These are phyloP conservation scores for Sporodiniella umbellata DNA, from an alignment of 371 early-diverging fungal genomes.

Conservation along the genomic window DNA sequence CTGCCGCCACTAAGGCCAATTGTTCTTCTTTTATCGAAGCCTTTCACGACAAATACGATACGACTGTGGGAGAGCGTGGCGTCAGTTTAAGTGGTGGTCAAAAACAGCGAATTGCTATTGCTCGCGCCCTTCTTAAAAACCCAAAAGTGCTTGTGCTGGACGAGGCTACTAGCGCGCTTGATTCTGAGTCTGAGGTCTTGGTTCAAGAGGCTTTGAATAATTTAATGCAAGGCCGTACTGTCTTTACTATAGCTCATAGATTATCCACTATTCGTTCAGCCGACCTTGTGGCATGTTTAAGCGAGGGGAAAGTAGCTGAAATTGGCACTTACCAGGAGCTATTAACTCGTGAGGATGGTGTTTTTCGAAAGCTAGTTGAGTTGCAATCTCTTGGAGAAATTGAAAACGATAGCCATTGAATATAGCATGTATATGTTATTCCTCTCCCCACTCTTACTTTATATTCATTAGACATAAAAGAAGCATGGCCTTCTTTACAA, in stretches of 20 bases:
- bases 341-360: constrained; percentile 49
- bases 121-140: constrained; percentile 71
- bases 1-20: constrained; percentile 64
- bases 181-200: constrained; percentile 64
- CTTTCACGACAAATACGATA: constrained; percentile 66
- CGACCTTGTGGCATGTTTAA: constrained; percentile 63
- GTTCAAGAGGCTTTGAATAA: constrained; percentile 62
- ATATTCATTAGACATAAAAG: background rate
- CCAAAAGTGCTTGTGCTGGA: constrained; percentile 79
- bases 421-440: too few species aligned
- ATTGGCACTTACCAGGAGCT: constrained; percentile 57
- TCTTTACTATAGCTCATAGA: constrained; percentile 70
- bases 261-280: constrained; percentile 65
- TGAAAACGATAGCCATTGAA: background rate
- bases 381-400: constrained; percentile 34
- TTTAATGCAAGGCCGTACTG: constrained; percentile 60
- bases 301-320: constrained; percentile 59
- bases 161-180: constrained; percentile 84
- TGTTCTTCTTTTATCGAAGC: constrained; percentile 59
- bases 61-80: constrained; percentile 71
- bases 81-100: constrained; percentile 79
- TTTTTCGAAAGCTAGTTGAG: constrained; percentile 47
- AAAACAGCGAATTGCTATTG: constrained; percentile 75
- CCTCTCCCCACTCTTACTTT: background rate
- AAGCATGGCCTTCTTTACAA: constrained; percentile 1